A percentile compares a stretch with the other conserved stretches of the same genome.
Evolutionary conservation across 208 protist species (phyloP).

Genomic region (Crithidia bombi): DNA sequence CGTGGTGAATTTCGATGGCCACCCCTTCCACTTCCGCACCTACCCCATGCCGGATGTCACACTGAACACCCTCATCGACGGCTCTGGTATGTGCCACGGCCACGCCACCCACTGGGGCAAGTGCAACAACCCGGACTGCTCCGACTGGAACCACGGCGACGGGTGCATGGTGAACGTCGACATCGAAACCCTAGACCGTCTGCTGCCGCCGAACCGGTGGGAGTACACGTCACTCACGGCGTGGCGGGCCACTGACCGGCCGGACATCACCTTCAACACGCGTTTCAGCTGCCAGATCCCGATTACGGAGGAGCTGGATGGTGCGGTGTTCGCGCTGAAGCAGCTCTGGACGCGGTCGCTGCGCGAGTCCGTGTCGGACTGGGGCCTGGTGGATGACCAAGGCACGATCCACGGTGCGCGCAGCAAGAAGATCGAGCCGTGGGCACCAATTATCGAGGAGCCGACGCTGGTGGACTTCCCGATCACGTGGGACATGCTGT

Average conservation of each 20-base stretch:
- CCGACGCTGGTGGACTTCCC: slow-evolving; percentile 87
- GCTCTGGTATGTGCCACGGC: slow-evolving; percentile 90
- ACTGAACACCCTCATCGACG: slow-evolving; percentile 91
- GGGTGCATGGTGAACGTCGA: slow-evolving; percentile 92
- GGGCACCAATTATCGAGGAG: slow-evolving; percentile 89
- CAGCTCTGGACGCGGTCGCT: slow-evolving; percentile 82
- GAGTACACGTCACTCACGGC: slow-evolving; percentile 87
- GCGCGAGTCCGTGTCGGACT: slow-evolving; percentile 80
- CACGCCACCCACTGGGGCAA: slow-evolving; percentile 81
- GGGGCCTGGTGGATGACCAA: slow-evolving; percentile 81
- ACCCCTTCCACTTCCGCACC: slow-evolving; percentile 88
- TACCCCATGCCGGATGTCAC: slow-evolving; percentile 92
- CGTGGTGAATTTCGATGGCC: slow-evolving; percentile 85
- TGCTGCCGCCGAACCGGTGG: slow-evolving; percentile 84
- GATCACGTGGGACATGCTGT: slow-evolving; percentile 91
- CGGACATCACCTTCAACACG: slow-evolving; percentile 89
- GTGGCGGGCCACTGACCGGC: slow-evolving; percentile 79
- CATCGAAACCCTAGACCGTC: slow-evolving; percentile 86
- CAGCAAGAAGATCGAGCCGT: slow-evolving; percentile 89
- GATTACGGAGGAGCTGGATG: slow-evolving; percentile 86
- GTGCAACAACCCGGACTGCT: slow-evolving; percentile 91
- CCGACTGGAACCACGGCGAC: slow-evolving; percentile 90
- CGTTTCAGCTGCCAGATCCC: slow-evolving; percentile 91
- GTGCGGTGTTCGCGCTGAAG: slow-evolving; percentile 86
- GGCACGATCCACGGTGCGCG: slow-evolving; percentile 65